Conservation (phyloP, 2,329 filamentous ascomycete species). For the Diaporthe longicolla region DNA sequence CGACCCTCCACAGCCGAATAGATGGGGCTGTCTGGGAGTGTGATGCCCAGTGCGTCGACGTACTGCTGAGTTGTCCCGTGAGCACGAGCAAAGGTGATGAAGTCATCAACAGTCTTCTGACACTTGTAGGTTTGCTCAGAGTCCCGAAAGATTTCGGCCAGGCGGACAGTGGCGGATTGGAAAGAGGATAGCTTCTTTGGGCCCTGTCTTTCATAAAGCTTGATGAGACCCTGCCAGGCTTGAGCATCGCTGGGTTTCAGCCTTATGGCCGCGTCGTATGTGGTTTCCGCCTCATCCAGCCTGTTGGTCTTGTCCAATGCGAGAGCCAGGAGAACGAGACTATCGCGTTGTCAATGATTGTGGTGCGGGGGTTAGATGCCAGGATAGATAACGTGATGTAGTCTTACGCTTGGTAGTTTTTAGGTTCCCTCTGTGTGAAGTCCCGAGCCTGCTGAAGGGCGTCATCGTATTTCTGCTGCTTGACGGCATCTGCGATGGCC, state of each 20-base stretch:
- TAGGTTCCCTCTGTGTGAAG: conserved; percentile 78
- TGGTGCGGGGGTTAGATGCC: background rate
- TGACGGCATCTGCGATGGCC: conserved; percentile 82
- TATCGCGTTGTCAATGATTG: conserved; percentile 51
- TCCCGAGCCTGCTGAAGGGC: conserved; percentile 78
- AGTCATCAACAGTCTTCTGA: conserved; percentile 82
- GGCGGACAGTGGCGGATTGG: conserved; percentile 77
- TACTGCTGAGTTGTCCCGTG: conserved; percentile 82
- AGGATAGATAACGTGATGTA: background rate
- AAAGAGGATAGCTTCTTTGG: conserved; percentile 79
- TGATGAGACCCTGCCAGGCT: conserved; percentile 91
- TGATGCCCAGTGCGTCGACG: conserved; percentile 80
- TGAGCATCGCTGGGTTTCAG: conserved; percentile 83
- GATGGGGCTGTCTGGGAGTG: conserved; percentile 84
- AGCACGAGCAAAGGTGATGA: conserved; percentile 79
- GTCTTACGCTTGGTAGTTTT: conserved; percentile 85
- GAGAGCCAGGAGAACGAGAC: conserved; percentile 89
- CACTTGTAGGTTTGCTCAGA: conserved; percentile 75
- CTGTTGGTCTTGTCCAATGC: conserved; percentile 83
- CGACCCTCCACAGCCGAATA: conserved; percentile 88
- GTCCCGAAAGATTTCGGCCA: conserved; percentile 82
- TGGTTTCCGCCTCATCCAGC: conserved; percentile 79
- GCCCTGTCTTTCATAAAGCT: conserved; percentile 85
- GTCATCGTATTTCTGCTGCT: conserved; percentile 83
- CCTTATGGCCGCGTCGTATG: conserved; percentile 80